phyloP scores from a whole-genome alignment of 805 yeast genomes.

The Candida silvatica region DNA sequence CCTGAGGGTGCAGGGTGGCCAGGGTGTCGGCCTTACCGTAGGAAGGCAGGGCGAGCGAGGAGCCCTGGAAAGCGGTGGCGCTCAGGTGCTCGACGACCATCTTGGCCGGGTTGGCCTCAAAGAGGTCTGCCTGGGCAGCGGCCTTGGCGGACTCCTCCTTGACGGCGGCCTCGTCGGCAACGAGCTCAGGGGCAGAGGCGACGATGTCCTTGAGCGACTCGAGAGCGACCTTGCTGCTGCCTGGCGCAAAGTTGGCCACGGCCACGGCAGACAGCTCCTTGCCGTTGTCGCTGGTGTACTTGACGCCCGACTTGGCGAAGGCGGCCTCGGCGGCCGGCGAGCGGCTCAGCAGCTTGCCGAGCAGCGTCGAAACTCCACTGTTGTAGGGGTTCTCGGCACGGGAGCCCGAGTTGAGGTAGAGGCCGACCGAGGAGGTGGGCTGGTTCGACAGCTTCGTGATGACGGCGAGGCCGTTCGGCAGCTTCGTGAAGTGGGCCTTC shows the following conservation, averaged over 20 bases:
- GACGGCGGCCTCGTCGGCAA: conserved; percentile 35
- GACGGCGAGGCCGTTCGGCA: conserved; percentile 66
- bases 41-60: conserved; percentile 69
- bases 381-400: conserved; percentile 72
- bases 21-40: conserved; percentile 67
- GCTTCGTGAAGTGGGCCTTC: conserved; percentile 61
- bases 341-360: conserved; percentile 39
- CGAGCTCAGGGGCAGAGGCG: conserved; percentile 25
- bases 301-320: conserved; percentile 42
- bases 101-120: conserved; percentile 48
- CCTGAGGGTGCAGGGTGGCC: conserved; percentile 46
- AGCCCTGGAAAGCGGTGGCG: conserved; percentile 82
- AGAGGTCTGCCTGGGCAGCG: conserved; percentile 37
- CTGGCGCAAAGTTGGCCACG: conserved; percentile 54
- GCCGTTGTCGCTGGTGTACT: conserved; percentile 41
- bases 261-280: conserved; percentile 60
- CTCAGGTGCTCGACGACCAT: conserved; percentile 68
- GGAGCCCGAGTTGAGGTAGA: conserved; percentile 71
- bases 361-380: conserved; percentile 70
- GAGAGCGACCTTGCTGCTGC: conserved; percentile 43
- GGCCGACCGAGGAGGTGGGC: conserved; percentile 56
- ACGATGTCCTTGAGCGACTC: conserved; percentile 38
- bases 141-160: conserved; percentile 30
- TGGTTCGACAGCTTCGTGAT: conserved; percentile 56
- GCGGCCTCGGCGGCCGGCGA: conserved; percentile 25